These are phyloP conservation scores for Fusarium guadeloupense DNA, from an alignment of 2,329 filamentous ascomycete genomes.

Conservation along the genomic window DNA sequence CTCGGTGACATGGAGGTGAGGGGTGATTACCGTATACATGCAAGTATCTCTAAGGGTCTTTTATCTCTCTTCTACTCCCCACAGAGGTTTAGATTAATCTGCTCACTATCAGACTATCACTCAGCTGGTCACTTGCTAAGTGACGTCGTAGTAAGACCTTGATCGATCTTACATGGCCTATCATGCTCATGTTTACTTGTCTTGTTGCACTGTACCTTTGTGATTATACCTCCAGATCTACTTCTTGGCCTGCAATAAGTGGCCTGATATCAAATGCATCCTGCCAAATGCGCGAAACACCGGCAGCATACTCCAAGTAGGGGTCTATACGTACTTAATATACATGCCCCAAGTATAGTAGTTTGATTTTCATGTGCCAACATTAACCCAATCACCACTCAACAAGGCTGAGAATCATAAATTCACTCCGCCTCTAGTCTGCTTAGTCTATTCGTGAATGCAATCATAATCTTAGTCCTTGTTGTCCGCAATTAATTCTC, in stretches of 20 bases:
- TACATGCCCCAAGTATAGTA: background rate
- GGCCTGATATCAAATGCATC: background rate
- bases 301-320: background rate
- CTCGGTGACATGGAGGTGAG: constrained; percentile 26
- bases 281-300: constrained; percentile 7
- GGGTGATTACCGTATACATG: background rate
- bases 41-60: background rate
- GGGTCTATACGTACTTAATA: background rate
- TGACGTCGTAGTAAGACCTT: constrained; percentile 19
- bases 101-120: background rate
- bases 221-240: background rate
- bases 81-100: background rate
- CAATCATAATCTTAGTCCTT: background rate
- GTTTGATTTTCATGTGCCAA: constrained; percentile 26
- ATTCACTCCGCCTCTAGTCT: background rate
- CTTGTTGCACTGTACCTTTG: background rate
- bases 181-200: background rate
- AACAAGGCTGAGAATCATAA: background rate
- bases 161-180: constrained; percentile 3
- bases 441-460: background rate
- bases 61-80: background rate
- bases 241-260: background rate
- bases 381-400: background rate
- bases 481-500: constrained; percentile 9
- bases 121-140: background rate